Evolutionary conservation across 2,329 filamentous ascomycete genomes (phyloP).

Genomic region (Epicoccum sorghinum): DNA sequence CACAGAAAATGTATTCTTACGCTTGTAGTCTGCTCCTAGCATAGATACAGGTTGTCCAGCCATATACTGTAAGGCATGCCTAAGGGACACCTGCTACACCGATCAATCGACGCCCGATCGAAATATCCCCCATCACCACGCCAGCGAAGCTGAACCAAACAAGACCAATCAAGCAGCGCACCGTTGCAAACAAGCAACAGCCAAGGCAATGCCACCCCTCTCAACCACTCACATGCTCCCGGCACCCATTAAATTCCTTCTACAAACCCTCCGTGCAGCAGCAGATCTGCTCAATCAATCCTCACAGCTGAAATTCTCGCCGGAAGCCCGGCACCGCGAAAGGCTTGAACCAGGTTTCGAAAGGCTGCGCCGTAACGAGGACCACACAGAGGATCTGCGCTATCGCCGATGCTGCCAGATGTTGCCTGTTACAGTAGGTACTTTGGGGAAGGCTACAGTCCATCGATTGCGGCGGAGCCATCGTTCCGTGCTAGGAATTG

Average conservation of each 20-base stretch:
- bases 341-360: not conserved
- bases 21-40: no score
- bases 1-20: no score
- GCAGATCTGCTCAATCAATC: no score
- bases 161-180: not conserved
- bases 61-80: no score
- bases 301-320: not conserved
- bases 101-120: not conserved
- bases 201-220: not conserved
- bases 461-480: conserved; percentile 8
- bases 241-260: no score
- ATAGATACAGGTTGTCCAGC: no score
- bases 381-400: not conserved
- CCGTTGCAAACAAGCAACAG: not conserved
- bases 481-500: not conserved
- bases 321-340: not conserved
- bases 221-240: no score
- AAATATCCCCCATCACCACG: not conserved
- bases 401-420: not conserved
- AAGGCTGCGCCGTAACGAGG: not conserved
- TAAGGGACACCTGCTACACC: not conserved
- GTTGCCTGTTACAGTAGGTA: conserved; percentile 8
- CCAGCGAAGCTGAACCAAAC: not conserved
- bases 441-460: not conserved
- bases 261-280: not conserved